A percentile compares a stretch with the other conserved stretches of the same genome.
phyloP scores from a whole-genome alignment of 2,329 filamentous ascomycete species.

The Nigrospora oryzae region DNA sequence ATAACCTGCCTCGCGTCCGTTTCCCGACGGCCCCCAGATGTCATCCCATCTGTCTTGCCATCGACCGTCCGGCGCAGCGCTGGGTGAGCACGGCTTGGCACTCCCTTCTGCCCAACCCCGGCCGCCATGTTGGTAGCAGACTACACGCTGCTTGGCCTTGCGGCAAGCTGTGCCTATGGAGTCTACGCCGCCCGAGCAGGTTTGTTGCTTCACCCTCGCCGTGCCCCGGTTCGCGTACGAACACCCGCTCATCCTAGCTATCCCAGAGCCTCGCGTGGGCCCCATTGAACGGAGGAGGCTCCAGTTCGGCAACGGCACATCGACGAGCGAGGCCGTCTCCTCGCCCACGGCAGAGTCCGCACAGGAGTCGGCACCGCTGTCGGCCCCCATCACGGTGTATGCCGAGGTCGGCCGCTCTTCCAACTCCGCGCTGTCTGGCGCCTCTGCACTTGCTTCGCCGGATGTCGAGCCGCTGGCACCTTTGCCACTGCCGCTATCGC shows the following conservation, averaged over 20 bases:
- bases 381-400: too few relatives aligned
- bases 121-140: conserved; percentile 11
- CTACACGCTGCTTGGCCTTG: conserved; percentile 10
- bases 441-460: too few relatives aligned
- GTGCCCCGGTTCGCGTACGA: too few relatives aligned
- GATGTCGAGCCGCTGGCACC: too few relatives aligned
- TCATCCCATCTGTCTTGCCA: background rate
- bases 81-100: conserved; percentile 8
- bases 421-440: too few relatives aligned
- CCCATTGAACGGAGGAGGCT: conserved; percentile 8
- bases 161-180: conserved; percentile 10
- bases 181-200: conserved; percentile 9
- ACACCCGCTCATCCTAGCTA: conserved; percentile 4
- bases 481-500: too few relatives aligned
- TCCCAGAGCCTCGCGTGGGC: conserved; percentile 7
- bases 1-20: background rate
- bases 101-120: conserved; percentile 4
- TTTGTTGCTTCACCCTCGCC: conserved; percentile 6
- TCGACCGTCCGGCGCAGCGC: conserved; percentile 7
- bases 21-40: background rate
- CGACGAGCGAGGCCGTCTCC: too few relatives aligned
- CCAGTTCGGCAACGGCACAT: conserved; percentile 5
- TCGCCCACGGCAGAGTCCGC: too few relatives aligned
- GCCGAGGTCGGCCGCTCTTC: too few relatives aligned
- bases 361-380: too few relatives aligned